Evolutionary conservation across 1,139 yeast species (phyloP).

Genomic region (Yamadazyma membranifaciens): DNA sequence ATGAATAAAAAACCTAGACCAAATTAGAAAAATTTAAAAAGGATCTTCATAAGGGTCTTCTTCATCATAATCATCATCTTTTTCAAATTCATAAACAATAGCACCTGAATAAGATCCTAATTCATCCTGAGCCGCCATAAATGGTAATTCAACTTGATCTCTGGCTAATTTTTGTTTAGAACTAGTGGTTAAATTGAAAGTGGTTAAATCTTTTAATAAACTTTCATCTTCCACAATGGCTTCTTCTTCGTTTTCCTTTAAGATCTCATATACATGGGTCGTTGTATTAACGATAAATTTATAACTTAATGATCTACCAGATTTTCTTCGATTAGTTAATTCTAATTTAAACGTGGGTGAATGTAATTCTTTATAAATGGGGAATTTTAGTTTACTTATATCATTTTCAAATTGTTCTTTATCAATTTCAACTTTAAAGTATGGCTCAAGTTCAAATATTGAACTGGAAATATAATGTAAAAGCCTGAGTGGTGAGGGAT

Average conservation of each 20-base stretch:
- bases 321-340: conserved; percentile 70
- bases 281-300: conserved; percentile 50
- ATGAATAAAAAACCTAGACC: background rate
- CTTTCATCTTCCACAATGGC: conserved; percentile 37
- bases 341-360: conserved; percentile 43
- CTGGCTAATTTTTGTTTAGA: conserved; percentile 72
- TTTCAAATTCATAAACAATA: conserved; percentile 86
- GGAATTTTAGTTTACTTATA: conserved; percentile 45
- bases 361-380: conserved; percentile 46
- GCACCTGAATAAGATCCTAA: conserved; percentile 81
- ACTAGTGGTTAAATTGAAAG: conserved; percentile 79
- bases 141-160: conserved; percentile 87
- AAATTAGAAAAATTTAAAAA: conserved; percentile 38
- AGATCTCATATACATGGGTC: conserved; percentile 49
- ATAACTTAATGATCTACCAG: conserved; percentile 74
- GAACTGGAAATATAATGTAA: conserved; percentile 71
- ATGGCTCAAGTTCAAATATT: conserved; percentile 58
- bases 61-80: conserved; percentile 88
- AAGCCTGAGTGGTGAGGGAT: conserved; percentile 51
- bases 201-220: conserved; percentile 69
- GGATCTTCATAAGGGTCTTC: conserved; percentile 98
- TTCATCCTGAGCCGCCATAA: conserved; percentile 76
- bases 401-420: conserved; percentile 50
- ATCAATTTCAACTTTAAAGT: conserved; percentile 18
- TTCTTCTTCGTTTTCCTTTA: conserved; percentile 24